Evolutionary conservation across 179 eudicot genomes (phyloP), one percentile per base, ranked within the genome.

Genomic region (Camellia oleifera): DNA sequence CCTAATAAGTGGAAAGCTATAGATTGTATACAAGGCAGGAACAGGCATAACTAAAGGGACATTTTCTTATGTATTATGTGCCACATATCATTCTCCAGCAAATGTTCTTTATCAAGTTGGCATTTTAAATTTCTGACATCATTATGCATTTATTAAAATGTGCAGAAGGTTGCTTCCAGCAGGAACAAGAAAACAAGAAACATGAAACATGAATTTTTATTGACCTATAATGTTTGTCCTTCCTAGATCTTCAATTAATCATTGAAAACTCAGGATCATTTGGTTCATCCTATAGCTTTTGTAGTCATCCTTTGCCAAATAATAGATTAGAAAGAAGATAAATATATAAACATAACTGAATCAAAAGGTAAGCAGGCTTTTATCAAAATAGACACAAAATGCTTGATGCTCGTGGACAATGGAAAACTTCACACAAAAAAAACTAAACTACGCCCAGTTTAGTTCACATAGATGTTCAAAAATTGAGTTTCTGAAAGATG

Each of bases 401-500:
- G 20, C 54, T 44, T 15, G 11, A 2, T 44, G 17, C 7, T n/a
- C 5, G 7, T 69, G 15, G 56, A 44, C 20, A 69, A 69, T 12
- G 13, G 40, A 45, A 0, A 14, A 69, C 8, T 44, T 44, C 54
- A 2, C 2, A 32, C 2, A 32, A 32, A 32, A 32, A 1, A 32
- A 32, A 32, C 40, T 32, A 32, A 32, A 32, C 40, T 32, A 32
- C 40, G 40, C 40, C 40, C 40, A 32, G 40, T 32, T 32, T 32
- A 32, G 40, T 32, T 32, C 40, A 32, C 5, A 17, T 15, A n/a
- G 9, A 40, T 7, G 70, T 12, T 67, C 6, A 26, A 60, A 40
- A 5, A n/a, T 57, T 75, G 67, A 40, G 26, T 42, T 53, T 13
- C 8, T 18, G 46, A 74, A 72, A 72, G 76, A 76, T 62, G 57